Evolutionary conservation across 257 asterid genomes (phyloP), one percentile per base, ranked within the genome.

Genomic region (Solanum piurae): DNA sequence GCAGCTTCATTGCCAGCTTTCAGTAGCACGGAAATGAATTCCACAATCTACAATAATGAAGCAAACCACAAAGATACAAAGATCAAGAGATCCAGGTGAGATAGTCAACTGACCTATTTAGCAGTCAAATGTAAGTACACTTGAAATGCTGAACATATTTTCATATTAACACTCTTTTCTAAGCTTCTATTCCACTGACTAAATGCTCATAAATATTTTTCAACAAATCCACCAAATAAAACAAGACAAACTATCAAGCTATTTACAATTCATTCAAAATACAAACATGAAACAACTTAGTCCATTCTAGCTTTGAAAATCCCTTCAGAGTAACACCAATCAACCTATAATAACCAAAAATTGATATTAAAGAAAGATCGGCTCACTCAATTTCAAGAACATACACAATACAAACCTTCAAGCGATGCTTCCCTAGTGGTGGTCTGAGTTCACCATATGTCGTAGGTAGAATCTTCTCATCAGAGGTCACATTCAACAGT

Each of bases 351-450:
- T 27, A 29, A 80, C 38, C 3, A 18, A 79, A 44, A 44, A 12
- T 49, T 16, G 37, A 6, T 9, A 46, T 16, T 14, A 27, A 80
- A 27, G 38, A 49, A 40, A 80, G 85, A 79, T 79, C 27, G 2
- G 66, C 66, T 16, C 85, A 80, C 66, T 42, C 68, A 20, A 44
- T 46, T 80, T n/a, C 37, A 80, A 80, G 85, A 79, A 46, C 23
- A 6, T 44, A 80, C 9, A 46, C 68, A 74, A 79, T 46, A 83
- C 91, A 83, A 88, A 94, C 99, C 99, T 96, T 97, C 88, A 97
- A 89, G 9, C 99, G 99, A 91, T 97, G 96, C 89, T 95, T 94
- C 83, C 99, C 99, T 62, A 97, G 98, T 89, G 99, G 99, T 71
- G 99, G 99, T 90, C 92, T 94, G 87, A 97, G 88, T 92, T 95